phyloP scores from a whole-genome alignment of 352 stramenopile genomes.

The Blastocystis sp. region DNA sequence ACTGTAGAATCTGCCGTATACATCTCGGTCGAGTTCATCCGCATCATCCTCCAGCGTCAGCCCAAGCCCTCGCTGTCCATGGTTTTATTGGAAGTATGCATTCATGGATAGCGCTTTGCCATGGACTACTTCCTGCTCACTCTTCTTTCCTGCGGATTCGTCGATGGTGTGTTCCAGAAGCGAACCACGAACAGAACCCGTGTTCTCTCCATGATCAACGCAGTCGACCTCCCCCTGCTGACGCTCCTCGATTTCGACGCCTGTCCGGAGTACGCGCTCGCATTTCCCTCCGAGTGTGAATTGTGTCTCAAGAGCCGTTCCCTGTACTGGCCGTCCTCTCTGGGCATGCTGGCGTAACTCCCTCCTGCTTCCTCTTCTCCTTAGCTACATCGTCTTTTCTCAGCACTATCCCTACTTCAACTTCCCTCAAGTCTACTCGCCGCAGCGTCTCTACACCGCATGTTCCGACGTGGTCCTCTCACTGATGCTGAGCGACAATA shows the following conservation, averaged over 20 bases:
- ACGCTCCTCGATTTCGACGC: neutral
- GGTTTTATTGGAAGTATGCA: neutral
- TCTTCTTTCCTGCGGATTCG: constrained; percentile 25
- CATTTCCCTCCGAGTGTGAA: neutral
- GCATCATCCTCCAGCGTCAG: neutral
- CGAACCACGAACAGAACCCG: constrained; percentile 36
- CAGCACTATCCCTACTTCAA: constrained; percentile 31
- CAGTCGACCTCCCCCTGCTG: constrained; percentile 24
- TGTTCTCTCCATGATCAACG: constrained; percentile 41
- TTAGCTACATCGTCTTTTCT: constrained; percentile 57
- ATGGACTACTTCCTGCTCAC: constrained; percentile 10
- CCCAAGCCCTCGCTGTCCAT: neutral
- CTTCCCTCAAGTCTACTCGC: constrained; percentile 23
- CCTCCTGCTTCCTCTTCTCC: neutral
- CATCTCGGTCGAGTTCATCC: constrained; percentile 10
- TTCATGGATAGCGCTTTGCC: neutral
- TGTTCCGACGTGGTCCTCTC: neutral
- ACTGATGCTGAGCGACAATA: constrained; percentile 8
- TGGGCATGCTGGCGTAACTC: constrained; percentile 17
- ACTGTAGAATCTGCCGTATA: constrained; percentile 24
- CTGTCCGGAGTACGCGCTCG: too few relatives aligned
- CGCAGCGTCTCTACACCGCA: neutral
- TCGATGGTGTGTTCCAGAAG: constrained; percentile 53
- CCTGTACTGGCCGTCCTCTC: neutral
- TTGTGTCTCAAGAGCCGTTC: constrained; percentile 9